Evolutionary conservation across 768 basidiomycete genomes (phyloP).

Genomic region (Tylopilus sp.): DNA sequence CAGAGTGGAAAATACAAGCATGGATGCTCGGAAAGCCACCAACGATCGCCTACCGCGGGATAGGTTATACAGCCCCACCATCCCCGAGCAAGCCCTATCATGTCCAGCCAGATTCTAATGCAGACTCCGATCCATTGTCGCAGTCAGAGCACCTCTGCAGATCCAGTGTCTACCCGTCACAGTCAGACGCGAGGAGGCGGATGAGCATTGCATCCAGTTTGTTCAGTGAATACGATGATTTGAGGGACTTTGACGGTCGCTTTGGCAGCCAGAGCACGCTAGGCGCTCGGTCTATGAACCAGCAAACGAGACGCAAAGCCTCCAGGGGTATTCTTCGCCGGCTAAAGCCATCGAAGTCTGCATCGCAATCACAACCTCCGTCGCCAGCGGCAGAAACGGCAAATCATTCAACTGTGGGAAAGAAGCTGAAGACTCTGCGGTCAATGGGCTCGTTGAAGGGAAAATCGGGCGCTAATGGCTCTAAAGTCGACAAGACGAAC

Average conservation of each 20-base stretch:
- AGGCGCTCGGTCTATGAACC: constrained; percentile 40
- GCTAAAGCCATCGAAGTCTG: constrained; percentile 45
- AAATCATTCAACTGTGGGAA: constrained; percentile 35
- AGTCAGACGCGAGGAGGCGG: constrained; percentile 45
- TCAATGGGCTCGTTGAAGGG: constrained; percentile 81
- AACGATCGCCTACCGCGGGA: constrained; percentile 77
- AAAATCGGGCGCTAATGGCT: constrained; percentile 30
- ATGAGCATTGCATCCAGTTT: constrained; percentile 70
- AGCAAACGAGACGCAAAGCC: constrained; percentile 51
- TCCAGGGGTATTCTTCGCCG: constrained; percentile 68
- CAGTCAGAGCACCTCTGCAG: constrained; percentile 21
- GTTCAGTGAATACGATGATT: constrained; percentile 86
- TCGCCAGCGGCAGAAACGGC: constrained; percentile 40
- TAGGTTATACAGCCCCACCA: constrained; percentile 65
- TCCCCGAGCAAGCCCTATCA: constrained; percentile 31
- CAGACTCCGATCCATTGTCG: constrained; percentile 16
- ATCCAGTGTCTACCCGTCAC: constrained; percentile 27
- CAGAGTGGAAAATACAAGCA: constrained; percentile 95
- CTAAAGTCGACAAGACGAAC: constrained; percentile 36
- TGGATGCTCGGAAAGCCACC: constrained; percentile 98
- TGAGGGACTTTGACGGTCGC: constrained; percentile 81
- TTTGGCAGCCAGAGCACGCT: constrained; percentile 81
- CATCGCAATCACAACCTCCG: constrained; percentile 44
- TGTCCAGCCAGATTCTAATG: constrained; percentile 16
- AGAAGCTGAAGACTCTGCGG: constrained; percentile 67